Percentiles rank a stretch among this genome's conserved stretches.
Conservation (phyloP, 2,329 filamentous ascomycete genomes). For the Camillea tinctor region DNA sequence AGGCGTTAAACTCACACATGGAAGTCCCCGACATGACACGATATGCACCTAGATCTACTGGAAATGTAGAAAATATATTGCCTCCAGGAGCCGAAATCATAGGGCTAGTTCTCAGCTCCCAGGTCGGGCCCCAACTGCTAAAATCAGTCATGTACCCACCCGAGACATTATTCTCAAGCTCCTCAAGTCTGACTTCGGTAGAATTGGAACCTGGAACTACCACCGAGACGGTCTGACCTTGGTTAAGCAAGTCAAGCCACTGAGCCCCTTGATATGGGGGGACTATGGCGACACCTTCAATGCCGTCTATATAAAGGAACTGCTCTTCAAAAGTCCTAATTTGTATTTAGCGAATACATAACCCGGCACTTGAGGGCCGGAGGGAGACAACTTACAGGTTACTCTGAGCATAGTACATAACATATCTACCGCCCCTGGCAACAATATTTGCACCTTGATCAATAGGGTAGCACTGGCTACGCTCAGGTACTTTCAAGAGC, state of each 20-base stretch:
- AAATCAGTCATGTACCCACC: conserved; percentile 39
- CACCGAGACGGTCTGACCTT: conserved; percentile 20
- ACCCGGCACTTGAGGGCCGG: conserved; percentile 1
- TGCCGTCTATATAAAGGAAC: conserved; percentile 1
- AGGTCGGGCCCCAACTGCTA: conserved; percentile 47
- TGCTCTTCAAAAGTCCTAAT: neutral
- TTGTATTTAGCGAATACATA: conserved; percentile 1
- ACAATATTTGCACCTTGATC: conserved; percentile 39
- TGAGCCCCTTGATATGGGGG: conserved; percentile 18
- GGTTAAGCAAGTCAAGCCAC: conserved; percentile 22
- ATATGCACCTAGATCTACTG: conserved; percentile 40
- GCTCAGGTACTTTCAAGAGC: conserved; percentile 31
- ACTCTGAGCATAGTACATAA: conserved; percentile 39
- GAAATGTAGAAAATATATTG: conserved; percentile 52
- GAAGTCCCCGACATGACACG: conserved; percentile 52
- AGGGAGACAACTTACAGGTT: conserved; percentile 12
- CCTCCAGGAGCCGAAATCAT: conserved; percentile 48
- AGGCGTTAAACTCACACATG: conserved; percentile 45
- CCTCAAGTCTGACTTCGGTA: conserved; percentile 9
- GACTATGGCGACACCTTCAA: conserved; percentile 17
- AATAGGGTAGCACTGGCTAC: conserved; percentile 35
- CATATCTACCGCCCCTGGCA: conserved; percentile 40
- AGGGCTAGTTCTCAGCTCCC: conserved; percentile 47
- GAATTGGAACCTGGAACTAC: conserved; percentile 13
- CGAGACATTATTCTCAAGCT: conserved; percentile 13